These are phyloP conservation scores for Oidium heveae DNA, from an alignment of 2,329 filamentous ascomycete species.

Conservation along the genomic window DNA sequence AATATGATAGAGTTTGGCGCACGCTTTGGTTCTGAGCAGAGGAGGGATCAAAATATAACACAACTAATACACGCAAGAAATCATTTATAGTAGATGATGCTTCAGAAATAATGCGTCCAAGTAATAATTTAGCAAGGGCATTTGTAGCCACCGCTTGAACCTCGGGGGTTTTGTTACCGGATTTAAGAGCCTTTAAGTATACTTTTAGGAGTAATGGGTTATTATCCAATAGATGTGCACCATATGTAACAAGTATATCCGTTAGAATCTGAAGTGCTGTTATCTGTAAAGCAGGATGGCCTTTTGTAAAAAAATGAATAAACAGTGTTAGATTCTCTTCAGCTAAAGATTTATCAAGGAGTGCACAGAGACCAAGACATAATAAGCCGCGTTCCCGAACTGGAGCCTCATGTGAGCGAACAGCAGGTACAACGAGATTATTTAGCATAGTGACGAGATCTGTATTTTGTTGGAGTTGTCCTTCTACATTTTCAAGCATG, in stretches of 20 bases:
- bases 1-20: constrained; percentile 72
- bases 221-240: constrained; percentile 44
- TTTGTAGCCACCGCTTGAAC: constrained; percentile 64
- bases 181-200: constrained; percentile 61
- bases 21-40: constrained; percentile 59
- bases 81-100: constrained; percentile 32
- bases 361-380: constrained; percentile 71
- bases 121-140: constrained; percentile 63
- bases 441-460: constrained; percentile 96
- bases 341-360: constrained; percentile 75
- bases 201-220: constrained; percentile 55
- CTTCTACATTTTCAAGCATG: constrained; percentile 83
- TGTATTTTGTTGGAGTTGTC: constrained; percentile 67
- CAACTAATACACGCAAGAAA: constrained; percentile 60
- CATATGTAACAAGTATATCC: constrained; percentile 78
- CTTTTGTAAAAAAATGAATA: constrained; percentile 87
- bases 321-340: constrained; percentile 83
- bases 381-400: constrained; percentile 76
- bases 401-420: constrained; percentile 75
- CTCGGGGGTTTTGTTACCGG: constrained; percentile 38
- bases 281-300: constrained; percentile 69
- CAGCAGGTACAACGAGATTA: constrained; percentile 84
- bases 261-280: constrained; percentile 79
- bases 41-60: constrained; percentile 74
- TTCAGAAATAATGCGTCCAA: constrained; percentile 55